Evolutionary conservation across 768 basidiomycete species (phyloP), one percentile per base, ranked within the genome.

Genomic region (Floccularia luteovirens): DNA sequence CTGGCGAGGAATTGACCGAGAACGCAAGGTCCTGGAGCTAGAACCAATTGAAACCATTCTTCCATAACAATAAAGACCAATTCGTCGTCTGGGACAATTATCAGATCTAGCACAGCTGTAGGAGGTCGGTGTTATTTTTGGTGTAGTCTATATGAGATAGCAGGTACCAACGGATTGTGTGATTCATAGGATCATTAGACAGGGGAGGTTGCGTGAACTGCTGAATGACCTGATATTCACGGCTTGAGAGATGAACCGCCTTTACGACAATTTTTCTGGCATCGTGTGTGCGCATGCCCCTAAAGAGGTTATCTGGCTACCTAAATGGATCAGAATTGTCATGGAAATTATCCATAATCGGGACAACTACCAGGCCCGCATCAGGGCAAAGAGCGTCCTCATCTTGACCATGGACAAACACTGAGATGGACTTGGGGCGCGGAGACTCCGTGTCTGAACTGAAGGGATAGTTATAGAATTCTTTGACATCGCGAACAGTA

Each of bases 61-160:
- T 87, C 85, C 82, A 85, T 86, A 19, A 87, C 76, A 41, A 88
- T 77, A 50, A 88, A 79, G 11, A 66, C 76, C 25, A 82, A 52
- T 36, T 62, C 55, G 43, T 82, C 79, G 7, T 63, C 51, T 2
- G 61, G 54, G 16, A 74, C 61, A 46, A 75, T 70, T 36, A 88
- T 70, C 14, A 83, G 56, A 50, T 79, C 80, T 22, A 83, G 55
- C 14, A 88, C 66, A 27, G 85, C 85, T 88, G 51, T 12, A 39
- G 6, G 37, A 36, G 55, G 47, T 30, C 43, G 21, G 24, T 32
- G 20, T 8, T 11, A 23, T 30, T 11, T 5, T 17, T 41, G 43
- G 22, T 10, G 23, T 39, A 24, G 10, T 31, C 4, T 14, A 19
- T n/a, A 22, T 25, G 11, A 14, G 12, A 41, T 44, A 44, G 42